A percentile compares a stretch with the other conserved stretches of the same genome.
These are phyloP conservation scores for Chalciporus sphaerocephalus DNA, from an alignment of 768 basidiomycete genomes.

Conservation along the genomic window DNA sequence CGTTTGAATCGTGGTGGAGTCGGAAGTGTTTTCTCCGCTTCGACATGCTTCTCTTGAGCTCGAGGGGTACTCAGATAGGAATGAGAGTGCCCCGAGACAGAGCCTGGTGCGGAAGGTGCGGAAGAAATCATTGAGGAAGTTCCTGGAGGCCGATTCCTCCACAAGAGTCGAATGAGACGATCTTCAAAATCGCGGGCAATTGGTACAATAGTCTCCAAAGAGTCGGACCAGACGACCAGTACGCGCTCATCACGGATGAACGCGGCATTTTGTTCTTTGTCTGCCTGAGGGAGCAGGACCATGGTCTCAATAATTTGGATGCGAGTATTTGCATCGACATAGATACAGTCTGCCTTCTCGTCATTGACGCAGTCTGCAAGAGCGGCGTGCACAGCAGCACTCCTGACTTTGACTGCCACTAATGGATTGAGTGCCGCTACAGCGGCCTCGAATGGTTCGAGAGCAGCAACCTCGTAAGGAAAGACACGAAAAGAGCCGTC, in stretches of 20 bases:
- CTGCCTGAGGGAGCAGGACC: slow-evolving; percentile 58
- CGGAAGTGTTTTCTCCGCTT: slow-evolving; percentile 18
- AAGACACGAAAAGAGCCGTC: slow-evolving; percentile 50
- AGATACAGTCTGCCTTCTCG: slow-evolving; percentile 35
- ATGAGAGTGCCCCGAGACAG: slow-evolving; percentile 37
- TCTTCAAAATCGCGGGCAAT: slow-evolving; percentile 49
- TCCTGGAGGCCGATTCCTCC: slow-evolving; percentile 37
- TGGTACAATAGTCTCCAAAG: slow-evolving; percentile 67
- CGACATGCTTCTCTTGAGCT: slow-evolving; percentile 11
- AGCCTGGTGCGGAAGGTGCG: slow-evolving; percentile 29
- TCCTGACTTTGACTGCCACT: slow-evolving; percentile 51
- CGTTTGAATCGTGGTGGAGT: slow-evolving; percentile 35
- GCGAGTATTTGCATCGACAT: slow-evolving; percentile 54
- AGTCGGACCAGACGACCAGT: slow-evolving; percentile 81
- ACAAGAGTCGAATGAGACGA: slow-evolving; percentile 53
- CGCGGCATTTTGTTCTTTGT: slow-evolving; percentile 42
- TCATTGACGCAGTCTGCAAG: slow-evolving; percentile 36
- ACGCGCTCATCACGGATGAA: slow-evolving; percentile 85
- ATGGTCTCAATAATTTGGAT: slow-evolving; percentile 84
- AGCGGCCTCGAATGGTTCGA: slow-evolving; percentile 53
- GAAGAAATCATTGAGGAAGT: slow-evolving; percentile 22
- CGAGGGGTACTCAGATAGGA: slow-evolving; percentile 22
- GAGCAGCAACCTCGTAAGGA: slow-evolving; percentile 48
- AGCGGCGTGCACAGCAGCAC: slow-evolving; percentile 49
- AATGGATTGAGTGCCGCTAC: slow-evolving; percentile 50